These are phyloP conservation scores for Themeda triandra DNA, from an alignment of 176 grass and related monocot species.

Conservation along the genomic window DNA sequence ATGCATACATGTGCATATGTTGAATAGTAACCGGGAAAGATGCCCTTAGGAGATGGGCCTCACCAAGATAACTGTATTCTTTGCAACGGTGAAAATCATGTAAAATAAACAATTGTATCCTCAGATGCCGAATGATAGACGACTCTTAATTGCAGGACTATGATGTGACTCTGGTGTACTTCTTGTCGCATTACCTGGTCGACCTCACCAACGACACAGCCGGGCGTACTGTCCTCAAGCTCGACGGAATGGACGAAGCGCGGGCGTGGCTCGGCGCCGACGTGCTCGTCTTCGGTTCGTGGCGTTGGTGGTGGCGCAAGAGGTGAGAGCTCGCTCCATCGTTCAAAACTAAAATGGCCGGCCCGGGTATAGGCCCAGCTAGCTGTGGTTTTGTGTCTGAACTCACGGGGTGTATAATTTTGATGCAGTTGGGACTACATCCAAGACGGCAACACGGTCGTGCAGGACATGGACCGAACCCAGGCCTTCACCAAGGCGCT, in stretches of 20 bases:
- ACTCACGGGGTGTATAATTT: background rate
- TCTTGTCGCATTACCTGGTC: constrained; percentile 80
- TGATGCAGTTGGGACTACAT: constrained; percentile 71
- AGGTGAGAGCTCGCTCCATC: constrained; percentile 18
- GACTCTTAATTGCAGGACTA: constrained; percentile 60
- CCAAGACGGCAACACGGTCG: constrained; percentile 19
- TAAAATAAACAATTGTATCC: background rate
- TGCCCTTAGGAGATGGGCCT: no score
- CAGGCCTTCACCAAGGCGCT: constrained; percentile 62
- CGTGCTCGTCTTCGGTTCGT: constrained; percentile 75
- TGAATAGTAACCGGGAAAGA: no score
- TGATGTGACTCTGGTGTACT: constrained; percentile 62
- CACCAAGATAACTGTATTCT: no score
- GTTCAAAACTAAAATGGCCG: no score
- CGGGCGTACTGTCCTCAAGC: constrained; percentile 56
- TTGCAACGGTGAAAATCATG: background rate
- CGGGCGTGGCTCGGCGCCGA: constrained; percentile 55
- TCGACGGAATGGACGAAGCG: constrained; percentile 43
- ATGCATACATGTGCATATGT: background rate
- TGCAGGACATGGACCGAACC: constrained; percentile 72
- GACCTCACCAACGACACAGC: constrained; percentile 37
- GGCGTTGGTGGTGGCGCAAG: constrained; percentile 82
- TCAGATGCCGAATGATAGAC: background rate
- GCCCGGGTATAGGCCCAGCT: no score
- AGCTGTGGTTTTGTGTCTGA: no score